phyloP scores from a whole-genome alignment of 1,284 basidiomycete species.

The Gomphus bonarii region DNA sequence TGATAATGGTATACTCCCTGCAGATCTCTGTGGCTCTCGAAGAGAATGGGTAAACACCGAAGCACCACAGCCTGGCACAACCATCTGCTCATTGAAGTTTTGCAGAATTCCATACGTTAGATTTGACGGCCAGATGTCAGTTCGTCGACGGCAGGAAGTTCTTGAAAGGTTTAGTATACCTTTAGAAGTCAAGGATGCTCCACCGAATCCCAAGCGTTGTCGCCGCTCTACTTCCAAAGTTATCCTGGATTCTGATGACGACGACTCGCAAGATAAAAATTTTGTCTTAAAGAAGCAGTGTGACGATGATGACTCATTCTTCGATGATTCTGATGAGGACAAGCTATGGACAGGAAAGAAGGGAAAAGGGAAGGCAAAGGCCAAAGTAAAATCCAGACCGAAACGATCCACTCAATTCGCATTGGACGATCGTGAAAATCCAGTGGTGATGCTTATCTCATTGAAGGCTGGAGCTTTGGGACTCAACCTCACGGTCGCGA shows the following conservation, averaged over 20 bases:
- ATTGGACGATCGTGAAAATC: slow-evolving; percentile 31
- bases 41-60: slow-evolving; percentile 42
- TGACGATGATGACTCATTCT: slow-evolving; percentile 28
- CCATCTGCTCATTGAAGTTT: slow-evolving; percentile 3
- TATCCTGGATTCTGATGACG: slow-evolving; percentile 19
- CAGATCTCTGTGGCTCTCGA: slow-evolving; percentile 65
- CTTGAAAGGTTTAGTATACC: slow-evolving; percentile 67
- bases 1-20: background rate
- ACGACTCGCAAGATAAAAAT: slow-evolving; percentile 21
- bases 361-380: slow-evolving; percentile 21
- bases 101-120: slow-evolving; percentile 63
- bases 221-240: slow-evolving; percentile 16
- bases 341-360: slow-evolving; percentile 16
- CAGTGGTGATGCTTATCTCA: slow-evolving; percentile 79
- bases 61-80: background rate
- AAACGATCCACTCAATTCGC: slow-evolving; percentile 22
- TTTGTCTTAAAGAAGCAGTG: slow-evolving; percentile 19
- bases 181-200: slow-evolving; percentile 21
- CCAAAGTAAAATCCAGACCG: slow-evolving; percentile 24
- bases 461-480: slow-evolving; percentile 78
- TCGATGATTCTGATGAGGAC: slow-evolving; percentile 31
- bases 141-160: slow-evolving; percentile 65
- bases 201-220: slow-evolving; percentile 13
- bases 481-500: slow-evolving; percentile 81
- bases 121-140: slow-evolving; percentile 78